A percentile compares a stretch with the other conserved stretches of the same genome.
Evolutionary conservation across 1,284 basidiomycete genomes (phyloP).

Genomic region (Ceratobasidium sp.): DNA sequence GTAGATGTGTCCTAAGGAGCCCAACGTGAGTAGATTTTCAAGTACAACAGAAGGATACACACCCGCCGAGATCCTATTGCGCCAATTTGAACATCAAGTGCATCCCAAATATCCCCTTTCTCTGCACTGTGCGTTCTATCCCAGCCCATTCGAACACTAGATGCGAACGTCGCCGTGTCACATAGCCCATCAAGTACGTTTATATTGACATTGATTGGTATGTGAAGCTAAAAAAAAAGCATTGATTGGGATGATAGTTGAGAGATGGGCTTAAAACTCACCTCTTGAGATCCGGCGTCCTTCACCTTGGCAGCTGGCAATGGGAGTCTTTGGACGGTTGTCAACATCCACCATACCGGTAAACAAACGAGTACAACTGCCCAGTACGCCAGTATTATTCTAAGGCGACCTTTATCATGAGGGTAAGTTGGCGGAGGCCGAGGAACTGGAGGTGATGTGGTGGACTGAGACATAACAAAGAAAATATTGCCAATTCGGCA

Average conservation of each 20-base stretch:
- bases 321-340: slow-evolving; percentile 84
- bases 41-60: neutral
- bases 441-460: slow-evolving; percentile 17
- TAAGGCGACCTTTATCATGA: slow-evolving; percentile 41
- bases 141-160: slow-evolving; percentile 33
- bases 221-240: slow-evolving; percentile 68
- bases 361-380: slow-evolving; percentile 76
- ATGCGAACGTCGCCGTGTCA: slow-evolving; percentile 49
- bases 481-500: slow-evolving; percentile 46
- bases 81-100: slow-evolving; percentile 26
- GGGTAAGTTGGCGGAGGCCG: slow-evolving; percentile 22
- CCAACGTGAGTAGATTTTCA: neutral
- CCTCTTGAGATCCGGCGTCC: slow-evolving; percentile 60
- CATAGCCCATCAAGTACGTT: slow-evolving; percentile 50
- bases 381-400: slow-evolving; percentile 83
- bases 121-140: slow-evolving; percentile 10
- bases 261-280: slow-evolving; percentile 61
- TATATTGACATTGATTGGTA: slow-evolving; percentile 64
- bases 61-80: slow-evolving; percentile 21
- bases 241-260: too few relatives aligned
- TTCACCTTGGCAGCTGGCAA: slow-evolving; percentile 77
- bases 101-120: slow-evolving; percentile 24
- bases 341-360: slow-evolving; percentile 91
- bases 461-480: slow-evolving; percentile 35
- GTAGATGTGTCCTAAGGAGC: slow-evolving; percentile 3